Percentiles rank a stretch among this genome's conserved stretches.
Evolutionary conservation across 345 rosid species (phyloP).

Genomic region (Populus deltoides): DNA sequence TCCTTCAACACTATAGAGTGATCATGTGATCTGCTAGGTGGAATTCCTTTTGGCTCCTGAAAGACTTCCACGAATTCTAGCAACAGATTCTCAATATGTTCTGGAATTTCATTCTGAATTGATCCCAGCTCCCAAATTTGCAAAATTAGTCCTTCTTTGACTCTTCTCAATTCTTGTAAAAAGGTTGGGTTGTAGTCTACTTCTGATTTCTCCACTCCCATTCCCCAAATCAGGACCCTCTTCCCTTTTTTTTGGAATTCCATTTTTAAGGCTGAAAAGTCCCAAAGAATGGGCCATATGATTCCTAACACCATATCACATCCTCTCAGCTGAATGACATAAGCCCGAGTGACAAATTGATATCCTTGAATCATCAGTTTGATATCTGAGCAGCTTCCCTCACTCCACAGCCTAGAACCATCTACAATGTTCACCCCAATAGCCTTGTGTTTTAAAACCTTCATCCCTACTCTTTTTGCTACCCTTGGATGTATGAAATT

Average conservation of each 20-base stretch:
- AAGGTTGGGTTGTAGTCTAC: fast-evolving
- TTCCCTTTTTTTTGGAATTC: neutral
- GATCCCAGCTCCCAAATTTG: too few species aligned
- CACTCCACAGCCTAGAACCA: too few species aligned
- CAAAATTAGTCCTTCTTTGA: neutral
- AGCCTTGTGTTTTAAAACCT: neutral
- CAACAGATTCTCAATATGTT: too few species aligned
- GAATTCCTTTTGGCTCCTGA: too few species aligned
- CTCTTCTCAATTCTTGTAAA: neutral
- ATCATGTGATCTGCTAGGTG: too few species aligned
- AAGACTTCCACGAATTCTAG: too few species aligned
- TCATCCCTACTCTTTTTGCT: neutral
- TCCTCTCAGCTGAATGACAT: neutral
- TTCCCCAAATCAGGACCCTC: fast-evolving
- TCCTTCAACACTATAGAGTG: too few species aligned
- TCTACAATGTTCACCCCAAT: neutral
- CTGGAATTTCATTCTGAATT: too few species aligned
- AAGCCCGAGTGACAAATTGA: fast-evolving
- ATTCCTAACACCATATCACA: too few species aligned
- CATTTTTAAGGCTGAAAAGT: too few species aligned
- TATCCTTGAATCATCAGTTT: too few species aligned
- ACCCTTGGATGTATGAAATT: neutral
- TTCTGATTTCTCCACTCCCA: too few species aligned
- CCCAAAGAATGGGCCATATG: fast-evolving
- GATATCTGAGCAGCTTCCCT: neutral